Percentiles rank a stretch among this genome's conserved stretches.
Conservation (phyloP, 2,329 filamentous ascomycete species). For the Fusarium sp. region DNA sequence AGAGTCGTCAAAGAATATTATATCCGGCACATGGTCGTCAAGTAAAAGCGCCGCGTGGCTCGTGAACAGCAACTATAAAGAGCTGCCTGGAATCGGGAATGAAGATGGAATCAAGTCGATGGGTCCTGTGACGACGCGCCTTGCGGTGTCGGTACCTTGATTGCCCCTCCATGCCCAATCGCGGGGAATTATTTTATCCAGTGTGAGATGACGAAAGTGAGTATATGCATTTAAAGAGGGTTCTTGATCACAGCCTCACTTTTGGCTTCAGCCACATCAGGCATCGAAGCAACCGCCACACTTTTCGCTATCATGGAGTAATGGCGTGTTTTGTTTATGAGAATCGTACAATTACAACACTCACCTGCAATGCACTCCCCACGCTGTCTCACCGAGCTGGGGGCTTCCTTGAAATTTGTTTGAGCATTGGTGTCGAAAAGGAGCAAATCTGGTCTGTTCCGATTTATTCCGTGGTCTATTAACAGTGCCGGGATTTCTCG, state of each 20-base stretch:
- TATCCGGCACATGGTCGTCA: slow-evolving; percentile 34
- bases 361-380: slow-evolving; percentile 24
- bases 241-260: neutral
- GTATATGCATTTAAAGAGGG: slow-evolving; percentile 20
- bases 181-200: slow-evolving; percentile 36
- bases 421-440: slow-evolving; percentile 15
- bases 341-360: slow-evolving; percentile 43
- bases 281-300: slow-evolving; percentile 11
- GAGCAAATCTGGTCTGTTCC: slow-evolving; percentile 6
- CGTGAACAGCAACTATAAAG: slow-evolving; percentile 18
- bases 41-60: slow-evolving; percentile 25
- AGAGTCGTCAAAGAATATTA: slow-evolving; percentile 28
- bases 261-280: neutral
- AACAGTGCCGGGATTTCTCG: slow-evolving; percentile 16
- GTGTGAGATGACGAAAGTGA: neutral
- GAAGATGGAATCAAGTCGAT: slow-evolving; percentile 31
- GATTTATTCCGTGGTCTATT: slow-evolving; percentile 18
- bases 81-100: slow-evolving; percentile 32
- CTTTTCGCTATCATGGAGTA: slow-evolving; percentile 26
- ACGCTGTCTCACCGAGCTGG: slow-evolving; percentile 34
- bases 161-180: slow-evolving; percentile 45
- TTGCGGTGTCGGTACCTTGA: slow-evolving; percentile 35
- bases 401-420: slow-evolving; percentile 14
- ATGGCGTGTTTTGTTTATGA: slow-evolving; percentile 41
- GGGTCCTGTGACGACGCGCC: slow-evolving; percentile 42